A percentile compares a stretch with the other conserved stretches of the same genome.
Conservation (phyloP, 345 rosid species). For the Sonneratia caseolaris region DNA sequence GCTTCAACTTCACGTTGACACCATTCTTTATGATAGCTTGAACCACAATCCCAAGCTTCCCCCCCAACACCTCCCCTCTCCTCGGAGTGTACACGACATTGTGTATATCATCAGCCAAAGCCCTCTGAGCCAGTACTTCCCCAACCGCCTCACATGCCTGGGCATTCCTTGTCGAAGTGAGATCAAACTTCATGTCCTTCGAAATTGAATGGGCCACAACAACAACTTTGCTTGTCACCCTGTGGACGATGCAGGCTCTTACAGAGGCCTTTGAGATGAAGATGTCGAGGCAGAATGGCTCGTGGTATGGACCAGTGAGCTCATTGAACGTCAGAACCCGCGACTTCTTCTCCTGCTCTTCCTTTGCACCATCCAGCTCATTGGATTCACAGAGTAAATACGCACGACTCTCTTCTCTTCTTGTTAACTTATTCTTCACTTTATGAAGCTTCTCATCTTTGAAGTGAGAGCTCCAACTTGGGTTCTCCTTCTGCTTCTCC, state of each 20-base stretch:
- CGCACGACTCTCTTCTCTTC: slow-evolving; percentile 9
- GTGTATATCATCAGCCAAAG: slow-evolving; percentile 67
- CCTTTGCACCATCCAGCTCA: slow-evolving; percentile 19
- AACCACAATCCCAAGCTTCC: slow-evolving; percentile 75
- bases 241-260: slow-evolving; percentile 71
- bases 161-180: slow-evolving; percentile 60
- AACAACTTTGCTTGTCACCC: slow-evolving; percentile 82
- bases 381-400: slow-evolving; percentile 11
- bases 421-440: not conserved
- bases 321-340: slow-evolving; percentile 73
- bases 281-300: slow-evolving; percentile 81
- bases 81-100: slow-evolving; percentile 67
- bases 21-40: slow-evolving; percentile 62
- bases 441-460: slow-evolving; percentile 13
- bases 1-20: slow-evolving; percentile 67
- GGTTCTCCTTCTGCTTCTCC: slow-evolving; percentile 18
- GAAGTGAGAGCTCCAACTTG: not conserved
- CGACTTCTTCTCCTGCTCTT: slow-evolving; percentile 39
- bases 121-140: slow-evolving; percentile 62
- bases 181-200: slow-evolving; percentile 73
- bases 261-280: slow-evolving; percentile 73
- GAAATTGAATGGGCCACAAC: slow-evolving; percentile 85
- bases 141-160: slow-evolving; percentile 68
- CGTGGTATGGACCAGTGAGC: slow-evolving; percentile 74
- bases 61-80: slow-evolving; percentile 66